These are phyloP conservation scores for Lobosporangium transversale DNA, from an alignment of 192 early-diverging fungal species.

Conservation along the genomic window DNA sequence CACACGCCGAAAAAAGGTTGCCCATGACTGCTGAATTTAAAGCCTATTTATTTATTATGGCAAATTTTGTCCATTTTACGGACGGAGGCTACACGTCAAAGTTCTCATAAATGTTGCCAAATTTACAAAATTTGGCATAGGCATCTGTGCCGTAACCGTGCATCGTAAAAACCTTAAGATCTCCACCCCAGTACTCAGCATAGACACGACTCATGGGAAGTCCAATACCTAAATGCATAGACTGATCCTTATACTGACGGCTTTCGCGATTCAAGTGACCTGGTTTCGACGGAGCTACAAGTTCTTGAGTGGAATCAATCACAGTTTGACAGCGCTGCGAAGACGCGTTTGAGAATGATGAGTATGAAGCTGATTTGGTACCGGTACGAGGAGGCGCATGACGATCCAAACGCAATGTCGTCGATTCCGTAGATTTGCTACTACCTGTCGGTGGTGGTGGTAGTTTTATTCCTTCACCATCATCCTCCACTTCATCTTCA, in stretches of 20 bases:
- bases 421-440: neutral
- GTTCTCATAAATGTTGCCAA: slow-evolving; percentile 75
- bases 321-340: neutral
- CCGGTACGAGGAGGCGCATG: slow-evolving; percentile 14
- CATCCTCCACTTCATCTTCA: neutral
- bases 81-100: slow-evolving; percentile 46
- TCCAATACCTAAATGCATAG: slow-evolving; percentile 84
- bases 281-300: neutral
- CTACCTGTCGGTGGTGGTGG: slow-evolving; percentile 10
- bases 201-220: slow-evolving; percentile 92
- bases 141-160: slow-evolving; percentile 93
- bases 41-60: too few species aligned
- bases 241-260: slow-evolving; percentile 20
- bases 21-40: too few species aligned
- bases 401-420: slow-evolving; percentile 21
- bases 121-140: slow-evolving; percentile 81
- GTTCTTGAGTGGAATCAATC: slow-evolving; percentile 19
- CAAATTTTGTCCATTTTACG: too few species aligned
- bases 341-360: slow-evolving; percentile 1
- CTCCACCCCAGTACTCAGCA: slow-evolving; percentile 96
- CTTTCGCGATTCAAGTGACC: slow-evolving; percentile 18
- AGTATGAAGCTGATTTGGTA: slow-evolving; percentile 15
- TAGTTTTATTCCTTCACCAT: neutral
- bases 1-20: too few species aligned
- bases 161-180: slow-evolving; percentile 80